A percentile compares a stretch with the other conserved stretches of the same genome.
Evolutionary conservation across 805 yeast genomes (phyloP).

Genomic region (Aciculoconidium aculeatum): DNA sequence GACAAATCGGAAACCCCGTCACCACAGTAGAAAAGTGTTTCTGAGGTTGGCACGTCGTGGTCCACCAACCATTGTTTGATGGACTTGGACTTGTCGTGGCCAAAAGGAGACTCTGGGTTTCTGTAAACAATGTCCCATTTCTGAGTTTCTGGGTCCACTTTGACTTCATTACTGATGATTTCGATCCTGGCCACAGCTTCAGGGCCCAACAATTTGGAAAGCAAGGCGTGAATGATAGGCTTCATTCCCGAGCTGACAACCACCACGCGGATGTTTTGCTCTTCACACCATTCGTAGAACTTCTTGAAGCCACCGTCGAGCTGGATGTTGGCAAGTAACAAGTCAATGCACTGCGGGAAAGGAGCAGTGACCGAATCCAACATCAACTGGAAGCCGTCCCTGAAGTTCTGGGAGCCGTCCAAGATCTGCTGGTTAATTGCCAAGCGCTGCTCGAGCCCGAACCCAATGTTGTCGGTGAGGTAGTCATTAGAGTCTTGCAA

Average conservation of each 20-base stretch:
- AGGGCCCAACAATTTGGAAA: conserved; percentile 68
- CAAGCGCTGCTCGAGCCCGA: conserved; percentile 65
- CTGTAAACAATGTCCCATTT: conserved; percentile 82
- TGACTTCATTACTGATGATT: conserved; percentile 67
- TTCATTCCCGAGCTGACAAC: conserved; percentile 93
- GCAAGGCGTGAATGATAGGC: conserved; percentile 78
- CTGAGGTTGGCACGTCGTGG: conserved; percentile 19
- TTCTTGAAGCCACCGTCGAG: conserved; percentile 88
- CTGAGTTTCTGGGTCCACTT: conserved; percentile 43
- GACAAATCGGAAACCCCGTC: conserved; percentile 95
- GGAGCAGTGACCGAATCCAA: conserved; percentile 71
- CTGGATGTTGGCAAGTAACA: conserved; percentile 55
- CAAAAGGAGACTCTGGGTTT: conserved; percentile 77
- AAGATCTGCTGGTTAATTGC: conserved; percentile 68
- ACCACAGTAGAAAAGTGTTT: conserved; percentile 78
- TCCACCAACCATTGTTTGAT: conserved; percentile 46
- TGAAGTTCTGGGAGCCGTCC: conserved; percentile 58
- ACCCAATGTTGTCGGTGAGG: conserved; percentile 83
- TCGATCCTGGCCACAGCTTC: conserved; percentile 44
- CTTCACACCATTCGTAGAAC: conserved; percentile 74
- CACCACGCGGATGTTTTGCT: conserved; percentile 70
- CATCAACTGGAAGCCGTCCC: conserved; percentile 84
- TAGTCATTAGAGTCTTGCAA: conserved; percentile 91
- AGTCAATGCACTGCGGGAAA: conserved; percentile 75
- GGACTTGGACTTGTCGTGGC: conserved; percentile 89